These are phyloP conservation scores for Serpula lacrymans DNA, from an alignment of 768 basidiomycete species.

Conservation along the genomic window DNA sequence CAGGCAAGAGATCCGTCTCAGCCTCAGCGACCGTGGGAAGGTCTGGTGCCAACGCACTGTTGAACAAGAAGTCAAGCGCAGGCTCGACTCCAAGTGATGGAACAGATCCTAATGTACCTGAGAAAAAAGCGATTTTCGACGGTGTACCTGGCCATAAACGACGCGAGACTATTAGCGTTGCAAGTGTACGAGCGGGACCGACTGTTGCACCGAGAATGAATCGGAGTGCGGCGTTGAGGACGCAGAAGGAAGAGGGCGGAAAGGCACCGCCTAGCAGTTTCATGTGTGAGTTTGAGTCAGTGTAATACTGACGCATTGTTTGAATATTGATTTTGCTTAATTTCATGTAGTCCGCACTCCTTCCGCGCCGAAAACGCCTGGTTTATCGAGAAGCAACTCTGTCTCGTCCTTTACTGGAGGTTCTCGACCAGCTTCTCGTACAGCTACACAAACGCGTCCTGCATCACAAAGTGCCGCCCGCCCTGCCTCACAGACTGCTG, in stretches of 20 bases:
- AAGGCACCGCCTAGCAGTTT: conserved; percentile 66
- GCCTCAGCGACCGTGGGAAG: conserved; percentile 20
- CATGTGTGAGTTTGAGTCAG: conserved; percentile 53
- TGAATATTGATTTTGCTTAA: conserved; percentile 5
- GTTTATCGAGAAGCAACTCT: conserved; percentile 45
- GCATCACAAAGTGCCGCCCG: no score
- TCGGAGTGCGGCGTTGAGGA: conserved; percentile 41
- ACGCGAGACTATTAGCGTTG: conserved; percentile 68
- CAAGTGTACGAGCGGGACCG: conserved; percentile 42
- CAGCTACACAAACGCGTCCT: no score
- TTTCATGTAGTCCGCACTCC: conserved; percentile 43
- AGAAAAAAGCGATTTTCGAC: conserved; percentile 55
- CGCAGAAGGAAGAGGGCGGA: conserved; percentile 40
- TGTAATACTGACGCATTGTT: not conserved
- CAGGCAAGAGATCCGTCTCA: conserved; percentile 36
- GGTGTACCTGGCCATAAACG: conserved; percentile 86
- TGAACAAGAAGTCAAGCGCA: no score
- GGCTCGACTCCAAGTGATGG: conserved; percentile 5
- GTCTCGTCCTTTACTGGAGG: conserved; percentile 26
- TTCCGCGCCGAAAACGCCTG: conserved; percentile 38
- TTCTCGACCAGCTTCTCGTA: no score
- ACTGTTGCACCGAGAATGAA: conserved; percentile 43
- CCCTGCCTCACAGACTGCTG: conserved; percentile 9
- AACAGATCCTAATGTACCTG: conserved; percentile 6
- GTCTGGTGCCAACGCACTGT: conserved; percentile 10